Percentiles rank a stretch among this genome's conserved stretches.
Conservation (phyloP, 108 stramenopile genomes). For the Epithemia pelagica region DNA sequence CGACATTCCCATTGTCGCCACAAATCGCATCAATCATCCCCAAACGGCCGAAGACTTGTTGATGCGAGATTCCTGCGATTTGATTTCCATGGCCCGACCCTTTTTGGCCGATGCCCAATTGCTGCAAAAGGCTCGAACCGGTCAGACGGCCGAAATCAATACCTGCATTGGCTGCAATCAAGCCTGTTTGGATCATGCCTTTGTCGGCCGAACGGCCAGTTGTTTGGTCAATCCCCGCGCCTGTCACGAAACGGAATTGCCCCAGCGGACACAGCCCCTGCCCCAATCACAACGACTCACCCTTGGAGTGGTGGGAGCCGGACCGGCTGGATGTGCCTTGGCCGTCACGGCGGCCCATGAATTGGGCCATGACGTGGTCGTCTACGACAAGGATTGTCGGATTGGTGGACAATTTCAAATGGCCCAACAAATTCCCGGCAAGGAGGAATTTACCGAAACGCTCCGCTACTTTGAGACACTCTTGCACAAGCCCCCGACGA, state of each 20-base stretch:
- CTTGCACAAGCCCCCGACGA: slow-evolving; percentile 30
- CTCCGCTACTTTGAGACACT: slow-evolving; percentile 80
- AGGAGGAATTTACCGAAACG: slow-evolving; percentile 98
- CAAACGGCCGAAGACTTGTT: slow-evolving; percentile 76
- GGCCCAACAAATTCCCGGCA: slow-evolving; percentile 96
- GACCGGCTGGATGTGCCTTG: slow-evolving; percentile 94
- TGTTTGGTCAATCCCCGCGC: slow-evolving; percentile 96
- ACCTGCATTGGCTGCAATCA: slow-evolving; percentile 99
- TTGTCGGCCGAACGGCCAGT: slow-evolving; percentile 89
- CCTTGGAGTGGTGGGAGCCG: slow-evolving; percentile 94
- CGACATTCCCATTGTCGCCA: slow-evolving; percentile 85
- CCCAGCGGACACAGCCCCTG: slow-evolving; percentile 16
- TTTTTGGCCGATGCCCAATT: slow-evolving; percentile 95
- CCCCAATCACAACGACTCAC: slow-evolving; percentile 35
- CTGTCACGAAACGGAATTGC: slow-evolving; percentile 88
- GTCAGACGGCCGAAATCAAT: slow-evolving; percentile 81
- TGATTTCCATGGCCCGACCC: slow-evolving; percentile 96
- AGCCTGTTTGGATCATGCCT: slow-evolving; percentile 98
- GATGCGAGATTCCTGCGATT: slow-evolving; percentile 66
- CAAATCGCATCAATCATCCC: slow-evolving; percentile 97
- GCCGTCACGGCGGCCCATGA: slow-evolving; percentile 70
- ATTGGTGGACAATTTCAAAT: slow-evolving; percentile 96
- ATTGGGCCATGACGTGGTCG: slow-evolving; percentile 83
- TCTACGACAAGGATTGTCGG: slow-evolving; percentile 76
- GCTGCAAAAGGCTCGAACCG: slow-evolving; percentile 77